Conservation (phyloP, 495 filamentous ascomycete species). For the Tuber indicum region DNA sequence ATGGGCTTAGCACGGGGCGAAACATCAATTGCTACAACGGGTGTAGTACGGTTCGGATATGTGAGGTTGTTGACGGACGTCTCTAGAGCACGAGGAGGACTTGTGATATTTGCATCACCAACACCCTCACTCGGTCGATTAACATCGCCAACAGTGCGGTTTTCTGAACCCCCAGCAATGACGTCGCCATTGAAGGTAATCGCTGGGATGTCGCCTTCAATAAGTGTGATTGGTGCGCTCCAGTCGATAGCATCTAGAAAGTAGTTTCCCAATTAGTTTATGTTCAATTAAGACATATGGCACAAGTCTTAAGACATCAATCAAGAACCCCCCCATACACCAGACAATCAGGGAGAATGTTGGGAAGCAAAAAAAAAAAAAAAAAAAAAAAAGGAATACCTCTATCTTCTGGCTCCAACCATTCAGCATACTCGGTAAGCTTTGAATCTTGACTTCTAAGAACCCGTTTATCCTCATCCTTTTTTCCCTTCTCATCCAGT, state of each 20-base stretch:
- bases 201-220: background rate
- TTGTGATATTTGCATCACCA: conserved; percentile 20
- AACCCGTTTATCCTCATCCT: conserved; percentile 38
- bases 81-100: conserved; percentile 4
- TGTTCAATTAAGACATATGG: background rate
- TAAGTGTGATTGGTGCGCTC: conserved; percentile 2
- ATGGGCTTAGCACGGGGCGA: conserved; percentile 17
- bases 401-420: conserved; percentile 30
- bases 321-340: background rate
- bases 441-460: conserved; percentile 36
- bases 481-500: conserved; percentile 26
- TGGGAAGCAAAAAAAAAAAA: background rate
- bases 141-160: background rate
- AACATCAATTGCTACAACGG: conserved; percentile 4
- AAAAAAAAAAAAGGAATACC: background rate
- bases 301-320: background rate
- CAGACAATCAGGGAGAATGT: background rate
- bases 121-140: background rate
- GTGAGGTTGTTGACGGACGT: background rate
- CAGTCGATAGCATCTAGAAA: conserved; percentile 5
- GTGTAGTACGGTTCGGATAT: background rate
- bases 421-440: conserved; percentile 36
- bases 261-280: background rate
- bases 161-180: background rate
- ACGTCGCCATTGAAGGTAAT: background rate